Conservation (phyloP, 1,284 basidiomycete species). For the Mycena sp. region DNA sequence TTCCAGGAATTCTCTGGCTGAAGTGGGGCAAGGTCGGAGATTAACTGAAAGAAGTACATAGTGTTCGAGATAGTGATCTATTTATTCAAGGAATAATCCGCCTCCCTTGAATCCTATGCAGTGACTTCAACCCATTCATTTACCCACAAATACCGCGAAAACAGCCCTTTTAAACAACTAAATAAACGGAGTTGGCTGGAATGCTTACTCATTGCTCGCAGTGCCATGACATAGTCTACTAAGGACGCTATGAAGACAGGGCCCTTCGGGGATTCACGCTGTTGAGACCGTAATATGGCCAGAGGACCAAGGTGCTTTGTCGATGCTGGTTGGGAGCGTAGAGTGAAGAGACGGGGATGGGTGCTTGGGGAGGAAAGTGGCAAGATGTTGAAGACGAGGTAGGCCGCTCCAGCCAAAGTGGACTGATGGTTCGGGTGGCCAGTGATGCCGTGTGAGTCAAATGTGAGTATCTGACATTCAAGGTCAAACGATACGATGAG, state of each 20-base stretch:
- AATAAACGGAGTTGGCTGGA: constrained; percentile 79
- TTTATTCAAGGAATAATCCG: too few relatives aligned
- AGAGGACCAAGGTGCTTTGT: constrained; percentile 40
- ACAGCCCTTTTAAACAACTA: constrained; percentile 72
- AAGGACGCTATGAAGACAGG: constrained; percentile 54
- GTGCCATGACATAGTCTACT: constrained; percentile 56
- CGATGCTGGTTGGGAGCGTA: constrained; percentile 52
- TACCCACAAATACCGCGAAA: constrained; percentile 83
- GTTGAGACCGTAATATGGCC: not conserved
- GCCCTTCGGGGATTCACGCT: not conserved
- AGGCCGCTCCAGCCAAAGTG: constrained; percentile 1
- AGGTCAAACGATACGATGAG: not conserved
- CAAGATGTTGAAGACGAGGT: not conserved
- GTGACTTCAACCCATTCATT: constrained; percentile 65
- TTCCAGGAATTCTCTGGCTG: too few relatives aligned
- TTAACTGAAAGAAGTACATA: too few relatives aligned
- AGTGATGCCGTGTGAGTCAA: constrained; percentile 78
- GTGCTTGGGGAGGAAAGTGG: not conserved
- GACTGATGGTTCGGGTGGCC: constrained; percentile 83
- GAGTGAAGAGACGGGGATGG: constrained; percentile 11
- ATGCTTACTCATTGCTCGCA: constrained; percentile 72
- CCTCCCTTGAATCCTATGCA: too few relatives aligned
- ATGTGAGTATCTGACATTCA: constrained; percentile 74
- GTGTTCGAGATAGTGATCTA: too few relatives aligned
- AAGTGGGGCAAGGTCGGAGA: too few relatives aligned